A percentile compares a stretch with the other conserved stretches of the same genome.
Conservation (phyloP, 108 stramenopile genomes). For the Nitzschia sp. region DNA sequence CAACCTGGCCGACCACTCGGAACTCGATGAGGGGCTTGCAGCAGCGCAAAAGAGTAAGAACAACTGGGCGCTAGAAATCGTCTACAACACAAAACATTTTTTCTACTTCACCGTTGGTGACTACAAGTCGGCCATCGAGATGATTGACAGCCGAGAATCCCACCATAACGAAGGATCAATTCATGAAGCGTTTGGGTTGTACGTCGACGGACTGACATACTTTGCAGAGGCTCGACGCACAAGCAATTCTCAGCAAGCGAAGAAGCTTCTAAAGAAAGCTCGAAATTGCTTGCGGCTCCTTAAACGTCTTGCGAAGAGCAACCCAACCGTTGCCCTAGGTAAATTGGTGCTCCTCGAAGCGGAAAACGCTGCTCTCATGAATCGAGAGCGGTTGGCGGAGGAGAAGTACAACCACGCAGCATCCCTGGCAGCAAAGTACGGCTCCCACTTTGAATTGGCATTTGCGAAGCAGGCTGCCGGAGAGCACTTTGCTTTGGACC, state of each 20-base stretch:
- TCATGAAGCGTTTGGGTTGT: not conserved
- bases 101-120: not conserved
- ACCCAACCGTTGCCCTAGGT: constrained; percentile 12
- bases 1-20: not conserved
- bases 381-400: not conserved
- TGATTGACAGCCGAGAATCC: not conserved
- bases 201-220: not conserved
- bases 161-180: not conserved
- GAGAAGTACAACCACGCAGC: constrained; percentile 22
- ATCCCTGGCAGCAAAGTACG: constrained; percentile 6
- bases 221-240: constrained; percentile 13
- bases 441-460: not conserved
- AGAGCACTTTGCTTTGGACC: not conserved
- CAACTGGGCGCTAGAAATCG: not conserved
- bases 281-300: not conserved
- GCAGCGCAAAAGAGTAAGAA: not conserved
- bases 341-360: constrained; percentile 16
- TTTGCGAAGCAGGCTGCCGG: constrained; percentile 13
- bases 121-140: constrained; percentile 4
- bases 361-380: not conserved
- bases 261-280: not conserved
- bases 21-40: not conserved
- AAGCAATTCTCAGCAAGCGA: not conserved
- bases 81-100: constrained; percentile 7
- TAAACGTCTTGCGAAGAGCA: not conserved